Evolutionary conservation across 148 eudicot genomes (phyloP), one percentile per base, ranked within the genome.

Genomic region (Linanthus parryae): DNA sequence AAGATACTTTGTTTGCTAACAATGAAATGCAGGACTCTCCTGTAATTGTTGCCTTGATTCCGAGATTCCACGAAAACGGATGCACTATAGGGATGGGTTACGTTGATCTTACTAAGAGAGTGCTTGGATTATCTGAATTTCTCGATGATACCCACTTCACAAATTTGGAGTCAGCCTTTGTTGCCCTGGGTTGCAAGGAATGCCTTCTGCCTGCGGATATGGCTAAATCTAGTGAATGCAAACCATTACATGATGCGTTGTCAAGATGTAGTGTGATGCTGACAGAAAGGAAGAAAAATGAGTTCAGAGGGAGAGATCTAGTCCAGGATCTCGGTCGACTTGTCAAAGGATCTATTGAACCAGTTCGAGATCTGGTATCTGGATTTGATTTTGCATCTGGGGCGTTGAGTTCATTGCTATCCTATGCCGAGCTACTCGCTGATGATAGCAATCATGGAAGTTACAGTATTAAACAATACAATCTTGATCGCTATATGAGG

Each of bases 1-100:
- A 92, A 64, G 99, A 92, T 39, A 64, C 84, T 68, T 66, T 92
- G 54, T 92, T 92, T 73, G 85, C 99, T 43, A 81, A 92, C 61
- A 87, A 87, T 73, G 99, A 92, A 30, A 92, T 92, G 99, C 99
- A 92, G 52, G 96, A 87, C 55, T 81, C 96, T 53, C 96, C 99
- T n/a, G 96, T 71, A 29, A 82, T 78, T 56, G 82, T 84, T 58
- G 83, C 99, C 29, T 65, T 92, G 40, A 24, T 66, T 30, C 85
- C 84, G 20, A 84, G 50, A 16, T 81, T 81, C 14, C 78, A 69
- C 56, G 90, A 92, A 61, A 84, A 57, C 70, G 82, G 87, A 36
- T 92, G 94, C 66, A 84, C 82, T 9, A 62, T 84, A 63, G 97
- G 97, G 20, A 56, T 85, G 54, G 84, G 87, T 59, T 81, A 85